Base-by-base conservation (phyloP, 164 flowering plant species). In the Echeveria elegans region DNA sequence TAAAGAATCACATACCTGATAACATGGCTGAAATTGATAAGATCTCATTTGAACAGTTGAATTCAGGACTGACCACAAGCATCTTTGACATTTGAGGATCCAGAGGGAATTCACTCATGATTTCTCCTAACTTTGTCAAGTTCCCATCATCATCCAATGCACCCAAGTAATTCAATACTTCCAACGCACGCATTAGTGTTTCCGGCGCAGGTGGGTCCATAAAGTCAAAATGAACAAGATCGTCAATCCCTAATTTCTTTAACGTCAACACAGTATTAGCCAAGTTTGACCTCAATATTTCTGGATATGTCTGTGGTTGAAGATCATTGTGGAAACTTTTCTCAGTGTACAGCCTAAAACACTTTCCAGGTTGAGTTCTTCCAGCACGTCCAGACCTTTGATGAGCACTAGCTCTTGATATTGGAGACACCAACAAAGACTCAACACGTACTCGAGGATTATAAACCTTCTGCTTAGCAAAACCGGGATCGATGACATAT, bases 11-110 rank as follows among this genome's bases (percentile, higher is more conserved):
- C 23, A 1, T 85, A 94, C 95, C 95, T 85, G 97, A 91, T 43
- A 94, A 90, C 97, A 94, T 91, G 24, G 98, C 90, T 28, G 93
- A 89, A 45, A 94, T 68, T 9, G 98, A 89, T 2, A 94, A 83
- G 38, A 94, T 91, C 64, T 94, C 98, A 71, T 94, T 91, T 19
- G 97, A 91, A 74, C 98, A 94, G 78, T 89, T 91, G 80, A 89
- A 89, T 50, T 87, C 88, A 15, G 90, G 86, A 75, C 98, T 91
- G 59, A 85, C 92, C 56, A 94, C 91, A 65, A 94, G 90, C 98
- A 94, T 94, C 82, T 94, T 94, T 11, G 88, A 77, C 97, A 94
- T 89, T 72, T 90, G 98, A 69, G 98, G 98, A 78, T 94, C 98
- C 67, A 94, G 64, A 0, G 98, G 98, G 69, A 94, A 88, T 70